Conservation (phyloP, 2,329 filamentous ascomycete species). For the Phialophora macrospora region DNA sequence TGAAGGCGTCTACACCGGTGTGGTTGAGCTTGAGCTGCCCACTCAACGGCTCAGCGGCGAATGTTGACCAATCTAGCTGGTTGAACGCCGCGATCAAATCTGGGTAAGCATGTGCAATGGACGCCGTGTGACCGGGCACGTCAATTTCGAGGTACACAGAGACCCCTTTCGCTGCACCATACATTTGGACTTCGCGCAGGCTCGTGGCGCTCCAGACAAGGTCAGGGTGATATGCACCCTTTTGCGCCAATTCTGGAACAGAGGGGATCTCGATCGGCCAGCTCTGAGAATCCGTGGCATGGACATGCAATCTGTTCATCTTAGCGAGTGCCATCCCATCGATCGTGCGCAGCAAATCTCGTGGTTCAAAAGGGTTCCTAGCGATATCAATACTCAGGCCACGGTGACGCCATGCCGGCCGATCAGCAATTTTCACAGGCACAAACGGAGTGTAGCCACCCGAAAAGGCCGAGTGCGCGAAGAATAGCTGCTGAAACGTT, state of each 20-base stretch:
- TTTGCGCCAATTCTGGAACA: slow-evolving; percentile 70
- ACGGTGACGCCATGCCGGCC: slow-evolving; percentile 75
- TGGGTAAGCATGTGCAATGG: slow-evolving; percentile 69
- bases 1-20: slow-evolving; percentile 69
- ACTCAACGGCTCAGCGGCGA: slow-evolving; percentile 60
- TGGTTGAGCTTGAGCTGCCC: slow-evolving; percentile 78
- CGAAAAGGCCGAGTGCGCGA: slow-evolving; percentile 38
- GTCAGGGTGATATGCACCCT: slow-evolving; percentile 73
- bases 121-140: slow-evolving; percentile 77
- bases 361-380: slow-evolving; percentile 70
- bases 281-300: slow-evolving; percentile 61
- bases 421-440: slow-evolving; percentile 73
- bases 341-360: slow-evolving; percentile 73
- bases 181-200: slow-evolving; percentile 69
- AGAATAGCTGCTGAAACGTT: slow-evolving; percentile 43
- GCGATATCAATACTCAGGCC: slow-evolving; percentile 80
- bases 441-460: slow-evolving; percentile 70
- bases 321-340: slow-evolving; percentile 70
- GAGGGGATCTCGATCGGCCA: slow-evolving; percentile 78
- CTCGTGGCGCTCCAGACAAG: slow-evolving; percentile 71
- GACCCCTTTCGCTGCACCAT: slow-evolving; percentile 71
- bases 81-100: slow-evolving; percentile 72
- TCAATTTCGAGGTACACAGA: slow-evolving; percentile 78
- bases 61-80: slow-evolving; percentile 58
- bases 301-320: slow-evolving; percentile 63